Conservation (phyloP, 2,329 filamentous ascomycete species). For the Cladosporium oxysporum region DNA sequence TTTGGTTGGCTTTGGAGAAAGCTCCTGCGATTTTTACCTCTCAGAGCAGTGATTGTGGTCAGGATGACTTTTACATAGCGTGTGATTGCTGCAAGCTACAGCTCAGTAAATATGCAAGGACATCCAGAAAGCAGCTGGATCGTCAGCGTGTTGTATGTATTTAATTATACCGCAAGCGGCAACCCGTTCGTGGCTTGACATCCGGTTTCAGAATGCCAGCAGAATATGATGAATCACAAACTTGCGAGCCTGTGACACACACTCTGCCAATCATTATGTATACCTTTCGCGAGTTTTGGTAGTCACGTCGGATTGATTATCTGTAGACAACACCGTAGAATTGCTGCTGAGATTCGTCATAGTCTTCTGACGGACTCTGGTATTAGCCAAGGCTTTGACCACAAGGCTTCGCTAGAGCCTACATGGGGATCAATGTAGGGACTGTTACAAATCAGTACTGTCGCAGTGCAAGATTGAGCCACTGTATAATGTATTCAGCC, state of each 20-base stretch:
- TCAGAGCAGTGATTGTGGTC: not conserved
- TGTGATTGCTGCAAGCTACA: not conserved
- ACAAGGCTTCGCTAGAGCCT: not conserved
- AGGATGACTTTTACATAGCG: not conserved
- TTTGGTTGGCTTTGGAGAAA: not conserved
- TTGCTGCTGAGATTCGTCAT: not conserved
- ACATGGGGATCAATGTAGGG: not conserved
- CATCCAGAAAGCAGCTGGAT: not conserved
- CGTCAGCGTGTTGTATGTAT: not conserved
- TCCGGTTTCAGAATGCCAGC: not conserved
- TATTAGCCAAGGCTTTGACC: not conserved
- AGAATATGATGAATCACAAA: not conserved
- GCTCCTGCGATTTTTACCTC: not conserved
- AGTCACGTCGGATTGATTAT: not conserved
- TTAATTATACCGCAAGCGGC: not conserved
- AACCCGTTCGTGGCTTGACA: not conserved
- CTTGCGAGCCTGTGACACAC: not conserved
- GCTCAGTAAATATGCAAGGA: not conserved
- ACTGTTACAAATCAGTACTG: not conserved
- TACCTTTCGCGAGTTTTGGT: not conserved
- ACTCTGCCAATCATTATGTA: too few species aligned
- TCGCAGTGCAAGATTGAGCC: not conserved
- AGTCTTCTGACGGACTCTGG: not conserved
- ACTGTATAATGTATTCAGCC: not conserved
- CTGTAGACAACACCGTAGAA: not conserved